phyloP scores from a whole-genome alignment of 768 basidiomycete genomes.

The Boletus rex-veris region DNA sequence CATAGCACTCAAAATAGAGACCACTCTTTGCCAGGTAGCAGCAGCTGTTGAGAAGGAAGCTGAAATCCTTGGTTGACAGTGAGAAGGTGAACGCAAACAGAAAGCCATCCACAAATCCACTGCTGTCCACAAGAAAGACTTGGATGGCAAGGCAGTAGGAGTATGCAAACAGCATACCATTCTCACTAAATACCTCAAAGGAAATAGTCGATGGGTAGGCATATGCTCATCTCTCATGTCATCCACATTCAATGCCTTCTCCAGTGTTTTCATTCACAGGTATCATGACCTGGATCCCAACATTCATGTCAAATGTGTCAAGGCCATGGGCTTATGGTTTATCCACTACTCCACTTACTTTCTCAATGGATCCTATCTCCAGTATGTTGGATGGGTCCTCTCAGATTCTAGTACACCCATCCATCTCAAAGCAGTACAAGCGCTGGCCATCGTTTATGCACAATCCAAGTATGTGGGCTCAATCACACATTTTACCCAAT shows the following conservation, averaged over 20 bases:
- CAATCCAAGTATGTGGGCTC: conserved; percentile 71
- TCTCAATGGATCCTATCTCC: conserved; percentile 81
- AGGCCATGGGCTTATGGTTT: conserved; percentile 87
- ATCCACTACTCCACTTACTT: conserved; percentile 85
- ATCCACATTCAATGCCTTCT: not conserved
- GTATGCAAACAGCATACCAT: conserved; percentile 69
- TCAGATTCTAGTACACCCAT: conserved; percentile 84
- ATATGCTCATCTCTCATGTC: not conserved
- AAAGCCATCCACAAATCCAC: conserved; percentile 52
- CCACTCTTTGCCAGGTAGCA: conserved; percentile 84
- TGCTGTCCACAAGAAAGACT: conserved; percentile 56
- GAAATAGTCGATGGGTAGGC: conserved; percentile 90
- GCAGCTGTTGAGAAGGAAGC: conserved; percentile 85
- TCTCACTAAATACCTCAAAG: conserved; percentile 76
- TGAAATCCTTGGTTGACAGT: conserved; percentile 73
- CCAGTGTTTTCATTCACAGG: conserved; percentile 91
- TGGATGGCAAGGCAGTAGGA: conserved; percentile 75
- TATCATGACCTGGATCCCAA: conserved; percentile 90
- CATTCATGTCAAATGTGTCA: conserved; percentile 92
- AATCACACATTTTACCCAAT: conserved; percentile 87
- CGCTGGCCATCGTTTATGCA: conserved; percentile 76
- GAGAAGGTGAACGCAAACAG: conserved; percentile 87
- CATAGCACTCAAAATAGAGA: conserved; percentile 82
- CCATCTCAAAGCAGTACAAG: conserved; percentile 84
- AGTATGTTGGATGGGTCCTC: conserved; percentile 94